phyloP scores from a whole-genome alignment of 2,329 filamentous ascomycete genomes.

The Davidsoniella australis region DNA sequence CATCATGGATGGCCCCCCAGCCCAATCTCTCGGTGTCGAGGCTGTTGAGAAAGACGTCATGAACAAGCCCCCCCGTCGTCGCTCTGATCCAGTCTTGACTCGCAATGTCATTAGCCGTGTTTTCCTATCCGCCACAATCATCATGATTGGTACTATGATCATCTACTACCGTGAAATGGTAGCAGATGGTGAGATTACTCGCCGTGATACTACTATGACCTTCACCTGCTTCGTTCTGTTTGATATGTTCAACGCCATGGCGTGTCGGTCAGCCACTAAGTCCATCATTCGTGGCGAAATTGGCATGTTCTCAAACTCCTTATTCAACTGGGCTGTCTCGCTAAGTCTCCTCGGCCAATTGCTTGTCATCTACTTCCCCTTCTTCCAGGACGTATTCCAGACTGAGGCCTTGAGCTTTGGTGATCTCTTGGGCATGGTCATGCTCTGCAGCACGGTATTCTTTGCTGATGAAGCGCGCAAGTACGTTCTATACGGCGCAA shows the following conservation, averaged over 20 bases:
- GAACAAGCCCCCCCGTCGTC: conserved; percentile 67
- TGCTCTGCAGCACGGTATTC: conserved; percentile 77
- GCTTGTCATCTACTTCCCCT: conserved; percentile 86
- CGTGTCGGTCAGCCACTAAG: conserved; percentile 82
- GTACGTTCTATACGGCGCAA: conserved; percentile 46
- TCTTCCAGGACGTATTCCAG: conserved; percentile 87
- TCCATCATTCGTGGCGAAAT: conserved; percentile 77
- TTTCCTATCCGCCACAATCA: conserved; percentile 69
- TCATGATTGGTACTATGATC: conserved; percentile 81
- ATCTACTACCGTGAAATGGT: conserved; percentile 89
- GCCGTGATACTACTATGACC: conserved; percentile 95
- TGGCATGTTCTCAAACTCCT: conserved; percentile 65
- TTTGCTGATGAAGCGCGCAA: conserved; percentile 90
- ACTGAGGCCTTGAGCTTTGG: conserved; percentile 64
- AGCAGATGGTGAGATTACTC: conserved; percentile 63
- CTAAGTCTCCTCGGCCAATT: conserved; percentile 73
- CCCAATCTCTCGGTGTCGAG: conserved; percentile 91
- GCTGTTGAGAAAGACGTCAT: conserved; percentile 89
- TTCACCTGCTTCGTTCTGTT: conserved; percentile 98
- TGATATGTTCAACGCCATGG: conserved; percentile 97
- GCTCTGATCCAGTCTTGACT: conserved; percentile 83
- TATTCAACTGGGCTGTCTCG: conserved; percentile 92
- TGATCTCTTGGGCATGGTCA: conserved; percentile 57
- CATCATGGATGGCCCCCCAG: conserved; percentile 96
- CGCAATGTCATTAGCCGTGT: conserved; percentile 67